These are phyloP conservation scores for Pythium dissotocum DNA, from an alignment of 352 stramenopile species.

Conservation along the genomic window DNA sequence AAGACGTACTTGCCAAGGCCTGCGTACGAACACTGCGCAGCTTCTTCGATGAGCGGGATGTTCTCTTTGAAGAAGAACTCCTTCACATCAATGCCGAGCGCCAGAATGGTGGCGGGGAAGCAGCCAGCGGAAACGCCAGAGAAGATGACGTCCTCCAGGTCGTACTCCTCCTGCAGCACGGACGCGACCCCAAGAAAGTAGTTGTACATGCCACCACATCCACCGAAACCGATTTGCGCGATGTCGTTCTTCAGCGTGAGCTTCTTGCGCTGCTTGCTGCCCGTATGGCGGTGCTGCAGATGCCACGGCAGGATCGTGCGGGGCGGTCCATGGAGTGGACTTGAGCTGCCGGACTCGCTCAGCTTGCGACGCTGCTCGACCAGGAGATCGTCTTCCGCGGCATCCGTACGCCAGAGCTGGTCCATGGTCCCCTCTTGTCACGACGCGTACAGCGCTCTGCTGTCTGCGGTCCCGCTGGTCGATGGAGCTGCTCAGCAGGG, in stretches of 20 bases:
- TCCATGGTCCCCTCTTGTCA: slow-evolving; percentile 26
- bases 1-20: slow-evolving; percentile 56
- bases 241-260: slow-evolving; percentile 60
- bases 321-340: slow-evolving; percentile 19
- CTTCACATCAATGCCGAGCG: slow-evolving; percentile 67
- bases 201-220: slow-evolving; percentile 87
- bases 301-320: slow-evolving; percentile 33
- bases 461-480: not conserved
- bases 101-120: slow-evolving; percentile 69
- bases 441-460: not conserved
- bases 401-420: slow-evolving; percentile 39
- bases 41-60: slow-evolving; percentile 66
- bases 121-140: slow-evolving; percentile 75
- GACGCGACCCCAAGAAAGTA: slow-evolving; percentile 82
- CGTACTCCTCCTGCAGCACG: slow-evolving; percentile 75
- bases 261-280: slow-evolving; percentile 38
- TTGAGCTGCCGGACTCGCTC: slow-evolving; percentile 17
- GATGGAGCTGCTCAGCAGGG: not conserved
- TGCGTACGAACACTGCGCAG: slow-evolving; percentile 52
- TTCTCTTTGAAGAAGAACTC: slow-evolving; percentile 88
- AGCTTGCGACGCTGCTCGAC: slow-evolving; percentile 22
- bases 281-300: slow-evolving; percentile 30
- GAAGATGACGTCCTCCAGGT: slow-evolving; percentile 71
- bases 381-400: slow-evolving; percentile 28
- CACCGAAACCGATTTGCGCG: slow-evolving; percentile 78